These are phyloP conservation scores for Solanum habrochaites DNA, from an alignment of 257 asterid species.

Conservation along the genomic window DNA sequence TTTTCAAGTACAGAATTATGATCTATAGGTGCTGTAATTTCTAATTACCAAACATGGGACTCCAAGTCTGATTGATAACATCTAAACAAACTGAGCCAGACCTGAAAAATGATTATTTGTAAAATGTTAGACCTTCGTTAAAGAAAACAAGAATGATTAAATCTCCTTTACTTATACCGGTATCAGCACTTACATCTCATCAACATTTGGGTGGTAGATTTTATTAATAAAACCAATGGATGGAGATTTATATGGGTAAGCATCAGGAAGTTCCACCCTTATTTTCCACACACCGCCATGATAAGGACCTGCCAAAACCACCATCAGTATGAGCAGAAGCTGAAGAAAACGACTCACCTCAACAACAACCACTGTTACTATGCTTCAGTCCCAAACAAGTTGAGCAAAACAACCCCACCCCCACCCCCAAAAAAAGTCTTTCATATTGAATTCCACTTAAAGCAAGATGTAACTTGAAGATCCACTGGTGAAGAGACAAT, in stretches of 20 bases:
- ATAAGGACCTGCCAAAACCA: constrained; percentile 65
- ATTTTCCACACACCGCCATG: constrained; percentile 97
- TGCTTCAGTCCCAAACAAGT: not conserved
- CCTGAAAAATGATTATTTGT: constrained; percentile 35
- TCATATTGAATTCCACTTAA: not conserved
- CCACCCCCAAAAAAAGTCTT: not conserved
- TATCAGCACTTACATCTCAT: constrained; percentile 60
- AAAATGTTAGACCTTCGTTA: not conserved
- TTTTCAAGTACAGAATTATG: not conserved
- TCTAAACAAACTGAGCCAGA: constrained; percentile 96
- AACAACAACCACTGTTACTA: no score
- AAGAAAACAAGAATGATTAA: not conserved
- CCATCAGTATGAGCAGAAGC: not conserved
- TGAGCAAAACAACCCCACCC: not conserved
- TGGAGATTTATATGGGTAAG: constrained; percentile 96
- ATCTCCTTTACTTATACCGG: not conserved
- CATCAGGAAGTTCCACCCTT: constrained; percentile 96
- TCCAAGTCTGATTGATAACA: constrained; percentile 97
- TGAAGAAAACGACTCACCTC: not conserved
- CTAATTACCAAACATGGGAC: constrained; percentile 92
- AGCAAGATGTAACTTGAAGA: not conserved
- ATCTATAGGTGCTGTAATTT: not conserved
- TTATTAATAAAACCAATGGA: constrained; percentile 90
- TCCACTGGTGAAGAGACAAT: not conserved
- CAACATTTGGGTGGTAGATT: constrained; percentile 97